Percentiles rank a stretch among this genome's conserved stretches.
Evolutionary conservation across 352 stramenopile species (phyloP).

Genomic region (Elongisporangium senticosum): DNA sequence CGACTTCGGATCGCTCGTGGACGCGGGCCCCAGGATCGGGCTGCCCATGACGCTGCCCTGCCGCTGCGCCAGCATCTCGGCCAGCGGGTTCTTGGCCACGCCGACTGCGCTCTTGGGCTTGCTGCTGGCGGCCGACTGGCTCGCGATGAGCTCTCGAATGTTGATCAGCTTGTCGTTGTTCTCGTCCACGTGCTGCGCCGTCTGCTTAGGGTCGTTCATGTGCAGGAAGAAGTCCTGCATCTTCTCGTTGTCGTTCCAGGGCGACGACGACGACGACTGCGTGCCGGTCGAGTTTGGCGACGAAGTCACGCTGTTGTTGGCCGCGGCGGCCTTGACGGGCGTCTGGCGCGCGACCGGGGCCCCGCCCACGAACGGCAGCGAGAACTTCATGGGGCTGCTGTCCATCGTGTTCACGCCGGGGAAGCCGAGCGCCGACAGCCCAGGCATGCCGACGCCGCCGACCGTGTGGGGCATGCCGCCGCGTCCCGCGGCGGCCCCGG

Average conservation of each 20-base stretch:
- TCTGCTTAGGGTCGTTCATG: slow-evolving; percentile 30
- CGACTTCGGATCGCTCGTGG: background rate
- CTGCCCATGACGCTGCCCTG: background rate
- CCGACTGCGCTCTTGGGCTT: slow-evolving; percentile 2
- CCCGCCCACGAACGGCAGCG: background rate
- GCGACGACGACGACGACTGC: slow-evolving; percentile 4
- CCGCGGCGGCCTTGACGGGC: background rate
- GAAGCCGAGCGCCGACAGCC: slow-evolving; percentile 16
- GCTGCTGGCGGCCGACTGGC: slow-evolving; percentile 16
- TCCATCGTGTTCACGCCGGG: slow-evolving; percentile 4
- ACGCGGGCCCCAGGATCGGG: background rate
- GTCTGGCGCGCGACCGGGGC: slow-evolving; percentile 12
- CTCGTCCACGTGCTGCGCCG: slow-evolving; percentile 15
- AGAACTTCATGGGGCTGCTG: slow-evolving; percentile 6
- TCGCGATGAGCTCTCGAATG: slow-evolving; percentile 40
- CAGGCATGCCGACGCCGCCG: slow-evolving; percentile 24
- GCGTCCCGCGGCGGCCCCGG: slow-evolving; percentile 18
- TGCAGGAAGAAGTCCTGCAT: slow-evolving; percentile 53
- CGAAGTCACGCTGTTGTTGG: background rate
- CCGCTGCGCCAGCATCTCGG: slow-evolving; percentile 31
- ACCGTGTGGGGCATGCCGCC: slow-evolving; percentile 7
- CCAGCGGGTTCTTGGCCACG: slow-evolving; percentile 19
- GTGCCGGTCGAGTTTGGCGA: slow-evolving; percentile 3
- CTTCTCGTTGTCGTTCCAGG: slow-evolving; percentile 49
- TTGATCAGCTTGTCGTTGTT: slow-evolving; percentile 55